These are phyloP conservation scores for Phytophthora crassamura DNA, from an alignment of 352 stramenopile species.

Conservation along the genomic window DNA sequence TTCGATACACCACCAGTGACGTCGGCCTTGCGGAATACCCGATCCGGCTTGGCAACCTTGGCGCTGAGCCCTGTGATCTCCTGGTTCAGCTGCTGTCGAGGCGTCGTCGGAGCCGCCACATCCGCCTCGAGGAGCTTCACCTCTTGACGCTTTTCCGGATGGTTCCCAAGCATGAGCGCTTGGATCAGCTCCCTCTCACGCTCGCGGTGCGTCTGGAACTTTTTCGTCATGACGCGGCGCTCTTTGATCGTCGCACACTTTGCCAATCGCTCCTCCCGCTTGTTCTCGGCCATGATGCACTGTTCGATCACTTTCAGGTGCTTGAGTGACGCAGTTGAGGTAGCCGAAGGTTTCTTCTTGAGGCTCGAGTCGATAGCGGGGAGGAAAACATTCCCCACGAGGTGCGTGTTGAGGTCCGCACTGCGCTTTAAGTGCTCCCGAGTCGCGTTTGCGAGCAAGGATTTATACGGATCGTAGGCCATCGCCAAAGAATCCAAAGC, in stretches of 20 bases:
- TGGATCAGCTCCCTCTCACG: slow-evolving; percentile 67
- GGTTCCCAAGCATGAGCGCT: slow-evolving; percentile 56
- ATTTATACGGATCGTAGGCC: slow-evolving; percentile 59
- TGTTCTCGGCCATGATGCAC: slow-evolving; percentile 76
- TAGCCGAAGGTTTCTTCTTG: slow-evolving; percentile 14
- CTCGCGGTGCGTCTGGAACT: slow-evolving; percentile 62
- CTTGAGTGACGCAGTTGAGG: slow-evolving; percentile 45
- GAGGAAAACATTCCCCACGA: slow-evolving; percentile 72
- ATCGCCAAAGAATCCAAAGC: slow-evolving; percentile 4
- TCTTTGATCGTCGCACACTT: slow-evolving; percentile 58
- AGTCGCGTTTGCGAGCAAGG: slow-evolving; percentile 51
- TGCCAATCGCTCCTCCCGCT: slow-evolving; percentile 62
- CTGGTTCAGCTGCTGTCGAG: slow-evolving; percentile 21
- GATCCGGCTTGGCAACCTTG: slow-evolving; percentile 37
- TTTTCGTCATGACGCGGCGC: slow-evolving; percentile 53
- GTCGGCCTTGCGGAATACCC: slow-evolving; percentile 49
- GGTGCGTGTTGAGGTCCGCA: slow-evolving; percentile 46
- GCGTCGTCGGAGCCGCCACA: slow-evolving; percentile 5
- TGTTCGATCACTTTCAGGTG: slow-evolving; percentile 79
- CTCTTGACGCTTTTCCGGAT: slow-evolving; percentile 25
- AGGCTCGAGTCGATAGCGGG: slow-evolving; percentile 49
- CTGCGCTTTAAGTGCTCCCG: slow-evolving; percentile 54
- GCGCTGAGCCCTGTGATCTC: slow-evolving; percentile 36
- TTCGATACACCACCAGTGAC: slow-evolving; percentile 40
- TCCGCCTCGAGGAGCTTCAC: slow-evolving; percentile 48